Evolutionary conservation across 208 protist genomes (phyloP).

Genomic region (Leishmania aethiopica): DNA sequence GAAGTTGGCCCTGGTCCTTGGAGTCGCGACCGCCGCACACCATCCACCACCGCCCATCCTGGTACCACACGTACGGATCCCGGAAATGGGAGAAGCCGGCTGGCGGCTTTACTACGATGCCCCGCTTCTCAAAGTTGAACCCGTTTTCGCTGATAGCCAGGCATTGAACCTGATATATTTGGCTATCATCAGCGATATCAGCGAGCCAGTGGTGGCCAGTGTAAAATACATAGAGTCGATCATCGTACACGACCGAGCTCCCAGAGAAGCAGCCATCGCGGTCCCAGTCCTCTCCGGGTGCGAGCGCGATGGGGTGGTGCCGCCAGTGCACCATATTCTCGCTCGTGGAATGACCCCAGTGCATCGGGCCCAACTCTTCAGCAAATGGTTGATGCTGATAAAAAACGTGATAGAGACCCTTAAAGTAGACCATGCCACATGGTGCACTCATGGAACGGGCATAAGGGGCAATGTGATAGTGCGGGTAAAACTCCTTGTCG

Average conservation of each 20-base stretch:
- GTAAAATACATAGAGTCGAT: slow-evolving; percentile 63
- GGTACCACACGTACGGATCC: slow-evolving; percentile 55
- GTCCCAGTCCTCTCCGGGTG: slow-evolving; percentile 66
- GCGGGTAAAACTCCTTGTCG: slow-evolving; percentile 51
- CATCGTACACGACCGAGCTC: slow-evolving; percentile 46
- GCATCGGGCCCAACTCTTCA: slow-evolving; percentile 53
- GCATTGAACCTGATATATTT: slow-evolving; percentile 73
- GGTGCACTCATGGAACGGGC: slow-evolving; percentile 59
- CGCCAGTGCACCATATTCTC: slow-evolving; percentile 69
- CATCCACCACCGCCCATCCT: slow-evolving; percentile 68
- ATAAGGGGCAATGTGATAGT: slow-evolving; percentile 61
- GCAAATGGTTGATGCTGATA: slow-evolving; percentile 64
- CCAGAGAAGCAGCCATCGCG: slow-evolving; percentile 64
- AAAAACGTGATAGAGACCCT: slow-evolving; percentile 66
- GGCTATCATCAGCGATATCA: slow-evolving; percentile 37
- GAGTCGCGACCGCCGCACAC: slow-evolving; percentile 52
- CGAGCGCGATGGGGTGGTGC: slow-evolving; percentile 59
- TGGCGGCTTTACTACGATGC: slow-evolving; percentile 73
- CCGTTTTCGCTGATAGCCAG: slow-evolving; percentile 73
- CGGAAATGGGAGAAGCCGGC: slow-evolving; percentile 59
- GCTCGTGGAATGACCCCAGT: slow-evolving; percentile 67
- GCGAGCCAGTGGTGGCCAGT: slow-evolving; percentile 68
- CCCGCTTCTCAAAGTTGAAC: slow-evolving; percentile 64
- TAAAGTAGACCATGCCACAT: slow-evolving; percentile 50
- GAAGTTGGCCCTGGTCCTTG: slow-evolving; percentile 66